Base-by-base conservation (phyloP, 768 basidiomycete species). In the Kwoniella pini region DNA sequence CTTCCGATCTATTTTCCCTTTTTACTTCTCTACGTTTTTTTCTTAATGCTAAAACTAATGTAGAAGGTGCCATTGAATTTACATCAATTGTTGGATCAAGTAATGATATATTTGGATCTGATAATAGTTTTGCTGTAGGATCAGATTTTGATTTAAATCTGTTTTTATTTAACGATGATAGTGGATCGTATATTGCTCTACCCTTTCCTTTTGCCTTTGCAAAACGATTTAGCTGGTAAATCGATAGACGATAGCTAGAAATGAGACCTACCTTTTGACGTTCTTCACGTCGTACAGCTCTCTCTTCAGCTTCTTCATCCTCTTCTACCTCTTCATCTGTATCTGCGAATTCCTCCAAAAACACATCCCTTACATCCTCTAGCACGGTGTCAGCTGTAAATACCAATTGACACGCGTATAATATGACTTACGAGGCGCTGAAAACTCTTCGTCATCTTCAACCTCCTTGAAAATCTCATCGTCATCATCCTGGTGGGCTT, bases 241-340 rank as follows among this genome's bases (percentile, higher is more conserved):
- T 43, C 28, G 2, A 26, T 27, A n/a, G n/a, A n/a, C n/a, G n/a
- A n/a, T n/a, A n/a, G n/a, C n/a, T n/a, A 12, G 42, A 27, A 40
- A 33, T 4, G 3, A 5, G n/a, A 59, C 69, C 1, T 24, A 71
- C 72, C 65, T 71, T 75, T 10, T 68, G 53, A 28, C 69, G 27
- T 48, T 72, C 74, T 51, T 72, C 72, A 19, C 62, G 31, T 30
- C 63, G 36, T 17, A 70, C 42, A 39, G 65, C 57, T 10, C 67
- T 55, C 39, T 74, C 75, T 31, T 61, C 60, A 30, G 54, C 74
- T 28, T 74, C 74, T 38, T 74, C 72, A 50, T 76, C 74, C 40
- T 64, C 53, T 26, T 70, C 71, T 13, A 67, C 60, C 44, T 77
- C 76, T n/a, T 77, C 76, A 48, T 77, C 76, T 4, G 76, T 77